Conservation (phyloP, 1,284 basidiomycete species). For the Sporisorium scitamineum region DNA sequence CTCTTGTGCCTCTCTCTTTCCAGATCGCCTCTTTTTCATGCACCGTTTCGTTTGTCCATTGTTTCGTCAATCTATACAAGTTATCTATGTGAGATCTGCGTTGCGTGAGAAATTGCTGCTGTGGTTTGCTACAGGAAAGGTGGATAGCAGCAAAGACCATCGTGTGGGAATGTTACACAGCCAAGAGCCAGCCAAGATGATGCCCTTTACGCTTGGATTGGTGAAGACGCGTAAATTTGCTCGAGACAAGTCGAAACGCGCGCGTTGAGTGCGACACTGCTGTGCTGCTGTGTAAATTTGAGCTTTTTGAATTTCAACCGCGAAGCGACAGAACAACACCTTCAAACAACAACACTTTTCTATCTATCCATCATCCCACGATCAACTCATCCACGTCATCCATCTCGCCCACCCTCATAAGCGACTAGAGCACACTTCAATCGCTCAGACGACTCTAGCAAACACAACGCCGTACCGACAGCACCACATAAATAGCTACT, state of each 20-base stretch:
- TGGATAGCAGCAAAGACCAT: too few relatives aligned
- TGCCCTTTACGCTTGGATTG: neutral
- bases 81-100: neutral
- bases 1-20: neutral
- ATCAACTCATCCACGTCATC: neutral
- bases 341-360: slow-evolving; percentile 17
- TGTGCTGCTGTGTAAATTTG: slow-evolving; percentile 5
- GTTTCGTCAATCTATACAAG: slow-evolving; percentile 17
- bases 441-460: too few relatives aligned
- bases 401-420: neutral
- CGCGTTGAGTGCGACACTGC: slow-evolving; percentile 15
- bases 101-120: too few relatives aligned
- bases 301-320: slow-evolving; percentile 6
- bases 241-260: slow-evolving; percentile 12
- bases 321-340: slow-evolving; percentile 12
- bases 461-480: too few relatives aligned
- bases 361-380: neutral
- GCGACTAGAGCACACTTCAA: neutral
- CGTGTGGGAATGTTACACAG: too few relatives aligned
- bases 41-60: slow-evolving; percentile 19
- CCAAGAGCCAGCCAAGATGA: neutral
- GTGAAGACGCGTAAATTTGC: slow-evolving; percentile 33
- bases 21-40: slow-evolving; percentile 2
- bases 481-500: neutral
- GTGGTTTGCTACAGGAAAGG: too few relatives aligned